Evolutionary conservation across 2,329 filamentous ascomycete species (phyloP).

Genomic region (Didymella glomerata): DNA sequence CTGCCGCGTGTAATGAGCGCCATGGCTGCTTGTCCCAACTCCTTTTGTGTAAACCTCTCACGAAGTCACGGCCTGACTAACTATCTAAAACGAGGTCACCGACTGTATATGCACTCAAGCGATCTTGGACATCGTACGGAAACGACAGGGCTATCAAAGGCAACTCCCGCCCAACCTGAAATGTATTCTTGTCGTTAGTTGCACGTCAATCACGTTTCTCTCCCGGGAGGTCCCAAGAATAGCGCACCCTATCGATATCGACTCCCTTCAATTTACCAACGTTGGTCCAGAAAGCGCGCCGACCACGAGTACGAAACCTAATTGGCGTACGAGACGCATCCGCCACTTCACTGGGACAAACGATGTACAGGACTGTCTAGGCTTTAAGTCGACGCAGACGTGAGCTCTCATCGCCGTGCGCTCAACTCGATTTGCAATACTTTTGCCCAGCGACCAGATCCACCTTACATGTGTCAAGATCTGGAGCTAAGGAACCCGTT

Average conservation of each 20-base stretch:
- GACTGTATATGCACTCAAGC: background rate
- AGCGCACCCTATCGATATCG: background rate
- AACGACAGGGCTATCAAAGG: background rate
- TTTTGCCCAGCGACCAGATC: background rate
- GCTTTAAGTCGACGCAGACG: background rate
- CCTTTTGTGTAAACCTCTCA: background rate
- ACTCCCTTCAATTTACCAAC: slow-evolving; percentile 7
- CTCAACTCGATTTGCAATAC: slow-evolving; percentile 1
- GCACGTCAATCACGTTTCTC: background rate
- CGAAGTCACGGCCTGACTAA: background rate
- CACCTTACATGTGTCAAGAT: slow-evolving; percentile 15
- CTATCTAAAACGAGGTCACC: background rate
- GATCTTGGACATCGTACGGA: background rate
- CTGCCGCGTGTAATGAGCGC: background rate
- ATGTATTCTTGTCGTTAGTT: background rate
- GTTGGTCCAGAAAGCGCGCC: background rate
- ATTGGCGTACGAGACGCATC: background rate
- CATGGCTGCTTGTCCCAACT: background rate
- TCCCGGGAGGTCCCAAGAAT: background rate
- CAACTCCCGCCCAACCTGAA: background rate
- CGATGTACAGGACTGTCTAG: background rate
- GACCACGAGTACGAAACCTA: slow-evolving; percentile 7
- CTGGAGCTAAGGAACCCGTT: slow-evolving; percentile 5
- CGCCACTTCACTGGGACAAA: background rate
- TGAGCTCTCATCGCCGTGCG: background rate